Evolutionary conservation across 257 asterid genomes (phyloP), one percentile per base, ranked within the genome.

Genomic region (Anisodus acutangulus): DNA sequence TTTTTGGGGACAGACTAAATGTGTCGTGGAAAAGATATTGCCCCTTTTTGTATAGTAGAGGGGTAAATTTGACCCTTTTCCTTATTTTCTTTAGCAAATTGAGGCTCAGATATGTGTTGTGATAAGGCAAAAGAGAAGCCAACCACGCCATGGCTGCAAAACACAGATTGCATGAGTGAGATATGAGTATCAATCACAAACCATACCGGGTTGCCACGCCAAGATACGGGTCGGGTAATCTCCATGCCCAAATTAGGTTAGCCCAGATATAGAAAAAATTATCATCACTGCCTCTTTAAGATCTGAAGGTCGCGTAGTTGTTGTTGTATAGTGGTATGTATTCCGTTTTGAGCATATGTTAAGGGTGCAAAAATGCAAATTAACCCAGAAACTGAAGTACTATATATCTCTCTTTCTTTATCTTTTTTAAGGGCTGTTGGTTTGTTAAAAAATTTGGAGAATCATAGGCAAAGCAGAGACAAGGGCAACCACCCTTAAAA

Each of bases 401-500:
- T n/a, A 72, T 76, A 63, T 69, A 58, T 70, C 9, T 43, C 7
- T 83, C 74, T 31, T 5, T 31, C 35, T 31, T 6, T 47, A 1
- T 45, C 58, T 11, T 7, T 39, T 22, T 4, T 4, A 80, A 83
- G 87, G 85, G 89, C 51, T 79, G 86, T 85, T 55, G 59, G 69
- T 85, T 39, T 45, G 43, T 53, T 2, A 51, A 35, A 41, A 16
- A 22, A 6, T 0, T 31, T 3, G 19, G 17, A 66, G 49, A 31
- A 81, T 62, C 85, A 79, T 71, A 6, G 90, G 91, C 88, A 17
- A 70, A 17, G 54, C 89, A 87, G 35, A 31, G 35, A 31, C 35
- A 31, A 31, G 35, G 91, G 89, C 90, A 91, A 91, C 92, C 89
- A 76, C 93, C 93, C 91, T 84, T 84, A 13, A 83, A 60, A 69